phyloP scores from a whole-genome alignment of 768 basidiomycete genomes.

The Tephrocybe sp. region DNA sequence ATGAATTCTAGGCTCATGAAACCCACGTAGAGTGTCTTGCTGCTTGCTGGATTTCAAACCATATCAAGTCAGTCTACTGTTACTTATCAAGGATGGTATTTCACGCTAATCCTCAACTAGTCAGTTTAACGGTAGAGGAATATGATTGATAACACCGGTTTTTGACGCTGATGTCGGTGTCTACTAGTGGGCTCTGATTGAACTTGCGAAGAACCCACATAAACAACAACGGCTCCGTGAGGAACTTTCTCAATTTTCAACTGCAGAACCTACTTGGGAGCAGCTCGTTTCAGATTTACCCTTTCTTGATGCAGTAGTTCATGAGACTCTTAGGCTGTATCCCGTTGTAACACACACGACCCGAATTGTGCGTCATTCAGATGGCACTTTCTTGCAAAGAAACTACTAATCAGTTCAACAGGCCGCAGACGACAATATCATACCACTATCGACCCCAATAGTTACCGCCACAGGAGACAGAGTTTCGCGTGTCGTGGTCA shows the following conservation, averaged over 20 bases:
- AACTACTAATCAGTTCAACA: slow-evolving; percentile 15
- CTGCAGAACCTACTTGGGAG: slow-evolving; percentile 50
- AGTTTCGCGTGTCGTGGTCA: slow-evolving; percentile 38
- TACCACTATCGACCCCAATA: slow-evolving; percentile 56
- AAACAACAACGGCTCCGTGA: slow-evolving; percentile 46
- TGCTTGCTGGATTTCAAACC: slow-evolving; percentile 50
- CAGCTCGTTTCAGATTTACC: slow-evolving; percentile 48
- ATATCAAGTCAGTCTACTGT: slow-evolving; percentile 37
- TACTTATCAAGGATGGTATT: neutral
- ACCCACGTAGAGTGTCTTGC: slow-evolving; percentile 28
- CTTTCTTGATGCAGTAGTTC: slow-evolving; percentile 51
- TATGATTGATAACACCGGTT: neutral
- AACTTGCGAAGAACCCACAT: slow-evolving; percentile 42
- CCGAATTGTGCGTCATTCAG: slow-evolving; percentile 32
- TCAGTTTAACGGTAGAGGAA: slow-evolving; percentile 31
- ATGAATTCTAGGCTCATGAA: neutral
- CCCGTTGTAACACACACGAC: slow-evolving; percentile 33
- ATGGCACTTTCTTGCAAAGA: neutral
- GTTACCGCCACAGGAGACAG: slow-evolving; percentile 35
- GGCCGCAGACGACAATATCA: slow-evolving; percentile 51
- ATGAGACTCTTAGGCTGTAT: slow-evolving; percentile 44
- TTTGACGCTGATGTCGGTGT: neutral
- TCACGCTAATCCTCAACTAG: slow-evolving; percentile 12
- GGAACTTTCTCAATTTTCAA: slow-evolving; percentile 41
- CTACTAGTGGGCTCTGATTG: slow-evolving; percentile 56